A percentile compares a stretch with the other conserved stretches of the same genome.
phyloP scores from a whole-genome alignment of 75 land plant species.

The Pinus taeda region DNA sequence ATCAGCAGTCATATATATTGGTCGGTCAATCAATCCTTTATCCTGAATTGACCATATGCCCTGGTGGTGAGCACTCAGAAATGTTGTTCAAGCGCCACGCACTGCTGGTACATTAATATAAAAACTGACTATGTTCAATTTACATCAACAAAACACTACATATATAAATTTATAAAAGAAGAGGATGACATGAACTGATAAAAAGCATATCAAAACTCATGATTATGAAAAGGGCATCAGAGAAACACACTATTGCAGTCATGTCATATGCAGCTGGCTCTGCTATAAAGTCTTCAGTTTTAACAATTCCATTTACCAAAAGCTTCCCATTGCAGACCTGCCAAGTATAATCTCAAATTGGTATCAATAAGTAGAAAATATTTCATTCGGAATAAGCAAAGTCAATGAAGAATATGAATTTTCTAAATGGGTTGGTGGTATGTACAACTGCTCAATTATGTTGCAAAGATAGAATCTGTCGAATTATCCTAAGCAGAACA shows the following conservation, averaged over 20 bases:
- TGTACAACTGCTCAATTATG: too few species aligned
- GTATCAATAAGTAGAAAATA: not conserved
- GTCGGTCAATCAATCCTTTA: not conserved
- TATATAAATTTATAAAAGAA: not conserved
- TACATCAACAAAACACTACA: not conserved
- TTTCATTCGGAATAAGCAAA: too few species aligned
- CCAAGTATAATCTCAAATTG: not conserved
- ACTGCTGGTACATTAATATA: slow-evolving; percentile 11
- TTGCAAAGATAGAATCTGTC: too few species aligned
- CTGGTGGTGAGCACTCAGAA: slow-evolving; percentile 13
- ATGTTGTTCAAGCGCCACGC: slow-evolving; percentile 26
- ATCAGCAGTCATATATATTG: not conserved
- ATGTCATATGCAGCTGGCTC: slow-evolving; percentile 36
- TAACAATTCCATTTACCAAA: slow-evolving; percentile 43
- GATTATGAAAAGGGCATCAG: not conserved
- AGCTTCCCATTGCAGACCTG: slow-evolving; percentile 52
- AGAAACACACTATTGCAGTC: slow-evolving; percentile 30
- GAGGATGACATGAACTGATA: not conserved
- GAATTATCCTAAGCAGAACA: too few species aligned
- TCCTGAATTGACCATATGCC: slow-evolving; percentile 1
- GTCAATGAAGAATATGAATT: too few species aligned
- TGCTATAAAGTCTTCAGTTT: slow-evolving; percentile 47
- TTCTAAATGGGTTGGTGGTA: too few species aligned
- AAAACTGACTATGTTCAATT: not conserved
- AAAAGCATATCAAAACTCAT: not conserved